These are phyloP conservation scores for Hymenoscyphus occultus DNA, from an alignment of 2,329 filamentous ascomycete species.

Conservation along the genomic window DNA sequence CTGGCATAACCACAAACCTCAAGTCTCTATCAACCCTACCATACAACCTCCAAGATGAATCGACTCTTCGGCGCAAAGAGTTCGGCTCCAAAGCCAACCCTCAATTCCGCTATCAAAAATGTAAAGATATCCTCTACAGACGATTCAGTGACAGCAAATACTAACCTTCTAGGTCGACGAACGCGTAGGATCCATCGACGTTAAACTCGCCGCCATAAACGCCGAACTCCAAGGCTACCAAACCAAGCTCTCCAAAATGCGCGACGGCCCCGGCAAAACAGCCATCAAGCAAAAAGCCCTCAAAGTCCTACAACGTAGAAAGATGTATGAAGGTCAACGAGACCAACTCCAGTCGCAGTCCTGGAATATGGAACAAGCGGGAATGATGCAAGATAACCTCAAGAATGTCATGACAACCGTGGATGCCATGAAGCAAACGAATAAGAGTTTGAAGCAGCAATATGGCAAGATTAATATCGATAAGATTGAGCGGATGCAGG, in stretches of 20 bases:
- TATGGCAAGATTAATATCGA: constrained; percentile 98
- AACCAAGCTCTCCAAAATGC: constrained; percentile 84
- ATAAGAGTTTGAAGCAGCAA: constrained; percentile 87
- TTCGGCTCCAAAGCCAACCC: constrained; percentile 84
- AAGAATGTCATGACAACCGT: constrained; percentile 99
- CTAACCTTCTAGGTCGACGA: constrained; percentile 61
- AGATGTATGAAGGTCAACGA: constrained; percentile 90
- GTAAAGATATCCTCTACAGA: constrained; percentile 44
- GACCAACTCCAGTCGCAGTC: constrained; percentile 92
- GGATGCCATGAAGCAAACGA: constrained; percentile 95
- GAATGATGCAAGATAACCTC: constrained; percentile 97
- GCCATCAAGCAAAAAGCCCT: constrained; percentile 93
- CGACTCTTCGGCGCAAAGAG: constrained; percentile 89
- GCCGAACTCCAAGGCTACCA: constrained; percentile 88
- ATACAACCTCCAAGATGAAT: constrained; percentile 65
- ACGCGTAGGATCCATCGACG: constrained; percentile 82
- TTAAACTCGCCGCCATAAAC: constrained; percentile 90
- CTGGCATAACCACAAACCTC: background rate
- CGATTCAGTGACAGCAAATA: constrained; percentile 9
- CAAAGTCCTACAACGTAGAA: constrained; percentile 88
- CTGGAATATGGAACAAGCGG: constrained; percentile 99
- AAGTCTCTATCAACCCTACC: background rate
- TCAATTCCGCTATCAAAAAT: constrained; percentile 78
- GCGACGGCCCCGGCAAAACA: constrained; percentile 88
- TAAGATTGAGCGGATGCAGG: constrained; percentile 95